Evolutionary conservation across 1,284 basidiomycete species (phyloP).

Genomic region (Bothia castanella): DNA sequence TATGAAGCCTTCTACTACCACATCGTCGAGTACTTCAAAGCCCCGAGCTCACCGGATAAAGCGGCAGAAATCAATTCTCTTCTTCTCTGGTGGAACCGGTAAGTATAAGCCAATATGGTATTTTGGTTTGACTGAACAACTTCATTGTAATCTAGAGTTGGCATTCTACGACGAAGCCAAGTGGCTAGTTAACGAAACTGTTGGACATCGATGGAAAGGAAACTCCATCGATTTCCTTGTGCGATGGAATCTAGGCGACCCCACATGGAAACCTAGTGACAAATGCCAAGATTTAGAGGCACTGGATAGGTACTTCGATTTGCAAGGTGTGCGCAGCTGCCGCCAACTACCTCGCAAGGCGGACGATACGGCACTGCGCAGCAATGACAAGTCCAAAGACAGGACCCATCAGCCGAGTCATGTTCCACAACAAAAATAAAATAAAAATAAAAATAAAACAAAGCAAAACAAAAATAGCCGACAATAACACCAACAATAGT

Average conservation of each 20-base stretch:
- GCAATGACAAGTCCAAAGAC: too few relatives aligned
- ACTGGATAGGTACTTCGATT: conserved; percentile 26
- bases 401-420: too few relatives aligned
- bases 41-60: not conserved
- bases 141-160: too few relatives aligned
- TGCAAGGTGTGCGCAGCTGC: conserved; percentile 7
- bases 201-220: not conserved
- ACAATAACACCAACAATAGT: too few relatives aligned
- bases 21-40: not conserved
- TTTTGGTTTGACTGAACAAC: too few relatives aligned
- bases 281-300: conserved; percentile 23
- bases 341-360: not conserved
- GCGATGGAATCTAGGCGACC: not conserved
- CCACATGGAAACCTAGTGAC: not conserved
- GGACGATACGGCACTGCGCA: too few relatives aligned
- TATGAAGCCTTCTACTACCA: not conserved
- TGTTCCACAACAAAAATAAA: too few relatives aligned
- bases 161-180: too few relatives aligned
- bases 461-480: too few relatives aligned
- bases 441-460: too few relatives aligned
- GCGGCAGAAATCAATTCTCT: not conserved
- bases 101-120: too few relatives aligned
- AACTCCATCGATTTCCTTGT: not conserved
- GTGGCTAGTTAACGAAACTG: not conserved
- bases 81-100: conserved; percentile 1